Base-by-base conservation (phyloP, 495 filamentous ascomycete species). In the Chaetomidium leptoderma region DNA sequence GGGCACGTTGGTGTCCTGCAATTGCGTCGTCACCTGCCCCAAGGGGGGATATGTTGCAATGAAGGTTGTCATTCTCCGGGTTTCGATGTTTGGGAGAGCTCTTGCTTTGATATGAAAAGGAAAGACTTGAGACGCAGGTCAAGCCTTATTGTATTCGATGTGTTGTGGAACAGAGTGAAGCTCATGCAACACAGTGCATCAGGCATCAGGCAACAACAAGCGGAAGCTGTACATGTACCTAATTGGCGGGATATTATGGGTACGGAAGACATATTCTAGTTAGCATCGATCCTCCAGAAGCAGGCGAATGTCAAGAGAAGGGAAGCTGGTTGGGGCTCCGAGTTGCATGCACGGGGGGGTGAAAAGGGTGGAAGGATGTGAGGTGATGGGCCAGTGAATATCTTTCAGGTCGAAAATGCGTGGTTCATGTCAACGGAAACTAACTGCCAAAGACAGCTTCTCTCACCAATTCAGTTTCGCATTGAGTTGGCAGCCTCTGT, bases 21-120 rank as follows among this genome's bases (percentile, higher is more conserved):
- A 60, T 58, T 81, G 76, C 3, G 87, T 87, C 9, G 86, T 87
- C 9, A 86, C 75, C 66, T 90, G 86, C 6, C 83, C 87, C 53
- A 92, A 67, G 3, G 89, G 82, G 4, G 90, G 90, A 62, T 84
- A 79, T 26, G 71, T 75, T 32, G 70, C 70, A 49, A 80, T 55
- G 24, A 65, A 66, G 17, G 64, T 62, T 17, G 54, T 63, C 69
- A 73, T 71, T 1, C 11, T 45, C 17, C 1, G 7, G 11, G 5
- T 11, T 14, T 1, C 21, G 16, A 7, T 17, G 30, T 1, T 26
- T 14, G 1, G 11, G n/a, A 1, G 9, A 3, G 30, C 6, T 7
- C 1, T 36, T 11, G 17, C 23, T 4, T 19, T 21, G 17, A 48
- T 27, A 17, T 5, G 6, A 21, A 23, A 26, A 13, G 9, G 2